Percentiles rank a stretch among this genome's conserved stretches.
These are phyloP conservation scores for Suillus variegatus DNA, from an alignment of 768 basidiomycete genomes.

Conservation along the genomic window DNA sequence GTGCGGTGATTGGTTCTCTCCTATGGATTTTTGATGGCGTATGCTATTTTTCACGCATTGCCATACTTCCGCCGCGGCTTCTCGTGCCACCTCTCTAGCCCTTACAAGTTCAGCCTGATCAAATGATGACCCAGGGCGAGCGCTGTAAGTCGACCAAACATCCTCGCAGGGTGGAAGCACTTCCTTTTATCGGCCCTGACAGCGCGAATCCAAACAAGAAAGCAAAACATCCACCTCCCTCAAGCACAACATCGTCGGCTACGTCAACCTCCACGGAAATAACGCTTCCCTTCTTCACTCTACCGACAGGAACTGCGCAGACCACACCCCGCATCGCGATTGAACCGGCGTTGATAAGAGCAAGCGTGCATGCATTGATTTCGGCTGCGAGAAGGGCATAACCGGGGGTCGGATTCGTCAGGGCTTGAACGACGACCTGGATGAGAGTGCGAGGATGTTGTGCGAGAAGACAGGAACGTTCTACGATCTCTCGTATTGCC, in stretches of 20 bases:
- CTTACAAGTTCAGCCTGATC: slow-evolving; percentile 41
- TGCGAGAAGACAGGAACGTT: slow-evolving; percentile 64
- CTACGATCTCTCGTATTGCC: slow-evolving; percentile 55
- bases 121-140: slow-evolving; percentile 25
- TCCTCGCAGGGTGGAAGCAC: slow-evolving; percentile 27
- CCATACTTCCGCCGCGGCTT: slow-evolving; percentile 51
- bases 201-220: slow-evolving; percentile 48
- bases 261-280: slow-evolving; percentile 54
- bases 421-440: slow-evolving; percentile 75
- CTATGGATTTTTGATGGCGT: slow-evolving; percentile 19
- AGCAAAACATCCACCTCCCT: slow-evolving; percentile 65
- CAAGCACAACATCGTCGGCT: slow-evolving; percentile 38
- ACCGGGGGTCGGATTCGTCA: slow-evolving; percentile 29
- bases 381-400: slow-evolving; percentile 58
- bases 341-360: slow-evolving; percentile 68
- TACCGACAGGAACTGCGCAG: slow-evolving; percentile 64
- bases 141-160: slow-evolving; percentile 27
- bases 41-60: slow-evolving; percentile 43
- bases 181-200: neutral
- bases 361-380: slow-evolving; percentile 71
- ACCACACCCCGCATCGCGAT: slow-evolving; percentile 77
- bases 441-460: slow-evolving; percentile 73
- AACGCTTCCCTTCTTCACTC: slow-evolving; percentile 15
- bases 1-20: slow-evolving; percentile 18
- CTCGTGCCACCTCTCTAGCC: slow-evolving; percentile 52